Percentiles rank a stretch among this genome's conserved stretches.
Conservation (phyloP, 2,329 filamentous ascomycete species). For the Lachnellula willkommii region DNA sequence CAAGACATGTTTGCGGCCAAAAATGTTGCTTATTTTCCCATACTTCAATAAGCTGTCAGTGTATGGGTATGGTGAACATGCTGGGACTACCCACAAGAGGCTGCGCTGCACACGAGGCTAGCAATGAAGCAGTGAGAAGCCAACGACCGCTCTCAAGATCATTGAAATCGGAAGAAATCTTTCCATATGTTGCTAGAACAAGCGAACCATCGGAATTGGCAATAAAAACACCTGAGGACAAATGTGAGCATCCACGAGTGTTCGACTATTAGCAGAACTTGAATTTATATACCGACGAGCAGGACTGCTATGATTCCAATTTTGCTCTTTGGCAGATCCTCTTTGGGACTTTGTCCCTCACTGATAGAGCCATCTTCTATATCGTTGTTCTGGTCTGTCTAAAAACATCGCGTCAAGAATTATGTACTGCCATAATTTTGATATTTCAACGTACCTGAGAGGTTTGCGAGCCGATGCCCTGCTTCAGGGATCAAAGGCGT, state of each 20-base stretch:
- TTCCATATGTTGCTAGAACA: conserved; percentile 60
- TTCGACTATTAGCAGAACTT: background rate
- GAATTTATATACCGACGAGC: conserved; percentile 14
- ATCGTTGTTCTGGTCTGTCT: conserved; percentile 42
- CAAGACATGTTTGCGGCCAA: conserved; percentile 48
- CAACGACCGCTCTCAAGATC: conserved; percentile 52
- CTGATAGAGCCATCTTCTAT: background rate
- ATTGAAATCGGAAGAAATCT: conserved; percentile 57
- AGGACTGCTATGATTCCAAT: conserved; percentile 21
- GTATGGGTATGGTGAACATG: background rate
- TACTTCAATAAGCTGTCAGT: background rate
- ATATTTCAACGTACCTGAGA: background rate
- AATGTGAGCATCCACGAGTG: background rate
- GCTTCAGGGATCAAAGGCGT: conserved; percentile 3
- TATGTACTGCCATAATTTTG: background rate
- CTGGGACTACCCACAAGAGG: conserved; percentile 35
- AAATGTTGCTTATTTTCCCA: conserved; percentile 54
- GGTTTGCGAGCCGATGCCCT: background rate
- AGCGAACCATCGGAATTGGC: conserved; percentile 59
- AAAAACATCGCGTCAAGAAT: background rate
- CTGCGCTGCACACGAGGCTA: conserved; percentile 48
- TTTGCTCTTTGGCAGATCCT: background rate
- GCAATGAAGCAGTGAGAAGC: conserved; percentile 48
- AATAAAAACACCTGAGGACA: conserved; percentile 54
- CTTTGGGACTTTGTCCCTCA: background rate